Percentiles rank a stretch among this genome's conserved stretches.
phyloP scores from a whole-genome alignment of 768 basidiomycete genomes.

The Artomyces pyxidatus region DNA sequence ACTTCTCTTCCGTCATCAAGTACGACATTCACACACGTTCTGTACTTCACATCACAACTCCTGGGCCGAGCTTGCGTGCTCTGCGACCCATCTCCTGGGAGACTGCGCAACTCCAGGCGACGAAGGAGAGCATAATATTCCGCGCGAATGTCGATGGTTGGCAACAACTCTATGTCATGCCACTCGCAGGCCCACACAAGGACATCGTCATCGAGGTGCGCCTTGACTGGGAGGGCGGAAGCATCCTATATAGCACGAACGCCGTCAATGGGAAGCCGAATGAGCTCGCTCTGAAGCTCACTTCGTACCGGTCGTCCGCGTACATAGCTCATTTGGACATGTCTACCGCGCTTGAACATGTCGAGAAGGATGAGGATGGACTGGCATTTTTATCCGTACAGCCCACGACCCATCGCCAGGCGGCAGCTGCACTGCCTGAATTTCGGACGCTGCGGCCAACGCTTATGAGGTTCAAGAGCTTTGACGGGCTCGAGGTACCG shows the following conservation, averaged over 20 bases:
- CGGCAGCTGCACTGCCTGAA: slow-evolving; percentile 21
- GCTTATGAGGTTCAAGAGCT: slow-evolving; percentile 32
- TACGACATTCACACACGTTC: slow-evolving; percentile 25
- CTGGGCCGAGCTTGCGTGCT: slow-evolving; percentile 24
- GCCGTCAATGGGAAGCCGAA: slow-evolving; percentile 25
- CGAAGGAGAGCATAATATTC: slow-evolving; percentile 20
- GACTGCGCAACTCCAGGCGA: slow-evolving; percentile 19
- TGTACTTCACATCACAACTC: slow-evolving; percentile 31
- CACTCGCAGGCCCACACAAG: slow-evolving; percentile 17
- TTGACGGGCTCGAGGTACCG: slow-evolving; percentile 33
- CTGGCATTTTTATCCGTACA: slow-evolving; percentile 22
- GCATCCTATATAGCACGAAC: slow-evolving; percentile 25
- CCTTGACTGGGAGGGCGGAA: slow-evolving; percentile 17
- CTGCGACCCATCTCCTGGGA: slow-evolving; percentile 31
- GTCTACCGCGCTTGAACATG: slow-evolving; percentile 14
- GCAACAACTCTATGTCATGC: slow-evolving; percentile 19
- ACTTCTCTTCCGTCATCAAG: slow-evolving; percentile 28
- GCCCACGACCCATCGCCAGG: slow-evolving; percentile 26
- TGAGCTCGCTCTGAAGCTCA: slow-evolving; percentile 25
- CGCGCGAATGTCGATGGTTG: slow-evolving; percentile 33
- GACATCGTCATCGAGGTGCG: slow-evolving; percentile 19
- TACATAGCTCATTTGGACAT: slow-evolving; percentile 28
- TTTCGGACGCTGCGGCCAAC: slow-evolving; percentile 24
- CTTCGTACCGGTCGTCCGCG: slow-evolving; percentile 24
- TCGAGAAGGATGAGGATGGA: slow-evolving; percentile 19